These are phyloP conservation scores for Medicago ruthenica DNA, from an alignment of 306 rosid species.

Conservation along the genomic window DNA sequence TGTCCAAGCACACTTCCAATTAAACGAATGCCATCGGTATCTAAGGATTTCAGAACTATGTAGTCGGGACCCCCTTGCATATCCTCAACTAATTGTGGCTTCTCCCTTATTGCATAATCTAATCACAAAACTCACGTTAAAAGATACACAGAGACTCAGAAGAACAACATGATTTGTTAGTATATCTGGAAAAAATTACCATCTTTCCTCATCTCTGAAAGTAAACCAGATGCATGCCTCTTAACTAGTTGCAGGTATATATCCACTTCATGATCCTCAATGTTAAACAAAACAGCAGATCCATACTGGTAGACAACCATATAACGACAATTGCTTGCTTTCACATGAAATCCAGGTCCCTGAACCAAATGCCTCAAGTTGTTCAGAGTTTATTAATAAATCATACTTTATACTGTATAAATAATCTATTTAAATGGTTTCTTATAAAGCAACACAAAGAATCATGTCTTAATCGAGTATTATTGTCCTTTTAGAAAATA, in stretches of 20 bases:
- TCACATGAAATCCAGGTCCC: slow-evolving; percentile 57
- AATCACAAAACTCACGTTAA: slow-evolving; percentile 33
- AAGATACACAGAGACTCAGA: slow-evolving; percentile 18
- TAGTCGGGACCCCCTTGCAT: slow-evolving; percentile 94
- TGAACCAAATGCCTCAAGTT: slow-evolving; percentile 42
- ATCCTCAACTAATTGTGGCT: slow-evolving; percentile 74
- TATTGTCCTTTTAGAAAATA: slow-evolving; percentile 14
- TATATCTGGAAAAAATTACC: slow-evolving; percentile 58
- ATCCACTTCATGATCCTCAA: slow-evolving; percentile 89
- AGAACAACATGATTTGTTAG: slow-evolving; percentile 26
- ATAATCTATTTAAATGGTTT: slow-evolving; percentile 11
- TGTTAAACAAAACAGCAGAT: slow-evolving; percentile 88
- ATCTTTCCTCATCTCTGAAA: slow-evolving; percentile 87
- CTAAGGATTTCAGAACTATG: slow-evolving; percentile 83
- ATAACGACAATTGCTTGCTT: slow-evolving; percentile 57
- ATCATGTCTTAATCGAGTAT: slow-evolving; percentile 28
- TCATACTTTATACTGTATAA: slow-evolving; percentile 8
- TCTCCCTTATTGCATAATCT: slow-evolving; percentile 94
- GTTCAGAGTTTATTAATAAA: slow-evolving; percentile 31
- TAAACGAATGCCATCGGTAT: slow-evolving; percentile 85
- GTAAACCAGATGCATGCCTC: slow-evolving; percentile 90
- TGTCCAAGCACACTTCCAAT: slow-evolving; percentile 97
- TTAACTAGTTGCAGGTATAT: slow-evolving; percentile 65
- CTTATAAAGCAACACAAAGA: not conserved
- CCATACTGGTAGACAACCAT: slow-evolving; percentile 95